Conservation (phyloP, 768 basidiomycete genomes). For the Pulveroboletus sp. region DNA sequence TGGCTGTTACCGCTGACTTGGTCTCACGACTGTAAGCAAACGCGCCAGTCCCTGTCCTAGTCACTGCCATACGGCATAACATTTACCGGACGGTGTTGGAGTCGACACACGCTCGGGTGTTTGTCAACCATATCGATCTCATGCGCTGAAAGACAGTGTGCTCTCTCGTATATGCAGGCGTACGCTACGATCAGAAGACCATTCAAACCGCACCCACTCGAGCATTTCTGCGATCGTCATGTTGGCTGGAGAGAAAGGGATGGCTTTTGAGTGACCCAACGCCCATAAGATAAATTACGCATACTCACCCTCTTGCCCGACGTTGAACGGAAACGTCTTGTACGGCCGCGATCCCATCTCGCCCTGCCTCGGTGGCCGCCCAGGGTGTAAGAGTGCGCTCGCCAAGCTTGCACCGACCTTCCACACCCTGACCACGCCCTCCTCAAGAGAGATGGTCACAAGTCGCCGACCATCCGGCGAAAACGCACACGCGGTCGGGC, state of each 20-base stretch:
- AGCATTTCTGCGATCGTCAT: conserved; percentile 62
- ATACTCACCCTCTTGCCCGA: conserved; percentile 74
- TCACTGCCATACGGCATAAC: too few species aligned
- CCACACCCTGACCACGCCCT: conserved; percentile 85
- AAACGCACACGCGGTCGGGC: conserved; percentile 81
- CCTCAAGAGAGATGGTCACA: conserved; percentile 82
- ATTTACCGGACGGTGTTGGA: too few species aligned
- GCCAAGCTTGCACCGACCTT: conserved; percentile 89
- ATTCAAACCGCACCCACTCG: conserved; percentile 74
- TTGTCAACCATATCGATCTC: conserved; percentile 3
- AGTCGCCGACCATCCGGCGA: conserved; percentile 90
- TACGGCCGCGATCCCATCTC: conserved; percentile 77
- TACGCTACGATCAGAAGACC: conserved; percentile 80
- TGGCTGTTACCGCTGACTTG: too few species aligned
- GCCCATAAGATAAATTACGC: background rate
- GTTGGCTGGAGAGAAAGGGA: conserved; percentile 35
- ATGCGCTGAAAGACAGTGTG: conserved; percentile 82
- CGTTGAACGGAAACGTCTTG: conserved; percentile 81
- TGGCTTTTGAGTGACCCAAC: background rate
- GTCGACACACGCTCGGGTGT: background rate
- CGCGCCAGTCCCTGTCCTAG: too few species aligned
- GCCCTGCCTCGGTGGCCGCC: conserved; percentile 88
- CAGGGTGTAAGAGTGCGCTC: conserved; percentile 79
- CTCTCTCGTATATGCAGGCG: conserved; percentile 78
- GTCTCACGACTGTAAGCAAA: too few species aligned